A percentile compares a stretch with the other conserved stretches of the same genome.
phyloP scores from a whole-genome alignment of 225 moss, liverwort and hornwort species.

The Asterella californica region DNA sequence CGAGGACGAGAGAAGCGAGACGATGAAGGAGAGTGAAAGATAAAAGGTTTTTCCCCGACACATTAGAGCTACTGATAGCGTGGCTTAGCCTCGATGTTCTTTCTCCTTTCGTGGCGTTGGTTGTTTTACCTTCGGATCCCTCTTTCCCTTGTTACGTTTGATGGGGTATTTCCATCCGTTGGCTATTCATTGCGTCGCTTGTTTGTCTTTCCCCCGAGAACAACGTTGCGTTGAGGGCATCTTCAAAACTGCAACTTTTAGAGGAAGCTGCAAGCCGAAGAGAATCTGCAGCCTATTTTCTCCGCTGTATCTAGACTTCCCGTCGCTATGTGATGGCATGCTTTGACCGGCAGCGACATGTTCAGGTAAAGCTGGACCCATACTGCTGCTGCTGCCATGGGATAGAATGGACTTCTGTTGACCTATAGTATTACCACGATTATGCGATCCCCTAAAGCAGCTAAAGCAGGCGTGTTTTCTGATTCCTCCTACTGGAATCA shows the following conservation, averaged over 20 bases:
- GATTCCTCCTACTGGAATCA: not conserved
- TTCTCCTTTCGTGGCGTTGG: too few species aligned
- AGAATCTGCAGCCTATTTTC: not conserved
- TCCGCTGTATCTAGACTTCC: too few species aligned
- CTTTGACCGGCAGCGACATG: not conserved
- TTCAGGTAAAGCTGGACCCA: conserved; percentile 2
- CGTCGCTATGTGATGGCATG: not conserved
- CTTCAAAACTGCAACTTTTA: not conserved
- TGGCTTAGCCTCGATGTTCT: too few species aligned
- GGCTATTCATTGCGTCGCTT: too few species aligned
- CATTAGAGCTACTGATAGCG: too few species aligned
- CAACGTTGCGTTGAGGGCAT: not conserved
- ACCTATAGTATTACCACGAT: not conserved
- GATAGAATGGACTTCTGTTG: conserved; percentile 6
- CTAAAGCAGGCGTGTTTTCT: conserved; percentile 7
- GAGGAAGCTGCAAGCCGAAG: not conserved
- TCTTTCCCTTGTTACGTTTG: too few species aligned
- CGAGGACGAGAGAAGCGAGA: too few species aligned
- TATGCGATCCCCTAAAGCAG: not conserved
- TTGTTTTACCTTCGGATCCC: too few species aligned
- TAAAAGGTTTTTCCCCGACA: not conserved
- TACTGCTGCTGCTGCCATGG: not conserved
- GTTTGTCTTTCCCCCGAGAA: too few species aligned
- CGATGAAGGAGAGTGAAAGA: too few species aligned
- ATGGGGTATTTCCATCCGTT: too few species aligned